Conservation (phyloP, 2,329 filamentous ascomycete genomes). For the Aspergillus fischeri region DNA sequence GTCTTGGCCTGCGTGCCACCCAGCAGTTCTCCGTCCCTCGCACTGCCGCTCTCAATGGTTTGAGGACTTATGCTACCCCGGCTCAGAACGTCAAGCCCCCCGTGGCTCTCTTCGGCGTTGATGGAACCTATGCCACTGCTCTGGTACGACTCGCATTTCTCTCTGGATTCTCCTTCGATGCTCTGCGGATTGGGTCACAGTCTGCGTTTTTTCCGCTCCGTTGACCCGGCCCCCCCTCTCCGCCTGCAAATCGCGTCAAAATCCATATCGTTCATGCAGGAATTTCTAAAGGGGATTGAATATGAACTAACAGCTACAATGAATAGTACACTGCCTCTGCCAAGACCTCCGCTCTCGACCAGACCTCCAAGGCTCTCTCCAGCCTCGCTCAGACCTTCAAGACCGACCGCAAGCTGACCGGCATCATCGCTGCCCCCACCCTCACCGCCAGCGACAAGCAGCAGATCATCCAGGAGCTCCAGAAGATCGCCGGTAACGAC, state of each 20-base stretch:
- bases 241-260: conserved; percentile 5
- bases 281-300: not conserved
- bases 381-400: conserved; percentile 68
- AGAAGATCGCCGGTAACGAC: conserved; percentile 71
- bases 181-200: not conserved
- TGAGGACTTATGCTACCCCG: conserved; percentile 72
- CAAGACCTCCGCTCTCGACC: conserved; percentile 82
- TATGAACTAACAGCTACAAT: conserved; percentile 7
- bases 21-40: conserved; percentile 40
- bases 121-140: conserved; percentile 97
- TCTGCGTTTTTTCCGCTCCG: conserved; percentile 5
- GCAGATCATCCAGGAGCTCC: conserved; percentile 78
- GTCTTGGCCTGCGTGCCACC: conserved; percentile 54
- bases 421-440: conserved; percentile 75
- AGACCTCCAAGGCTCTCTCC: conserved; percentile 74
- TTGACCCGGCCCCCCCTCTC: conserved; percentile 12
- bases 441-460: conserved; percentile 76
- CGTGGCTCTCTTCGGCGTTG: conserved; percentile 86
- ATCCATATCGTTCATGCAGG: not conserved
- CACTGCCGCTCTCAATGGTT: conserved; percentile 39
- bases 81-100: conserved; percentile 73
- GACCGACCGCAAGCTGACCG: conserved; percentile 75
- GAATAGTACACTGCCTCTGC: conserved; percentile 87
- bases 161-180: not conserved
- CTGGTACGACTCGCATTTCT: conserved; percentile 60